Conservation (phyloP, 305 asterid genomes). For the Lippia alba region DNA sequence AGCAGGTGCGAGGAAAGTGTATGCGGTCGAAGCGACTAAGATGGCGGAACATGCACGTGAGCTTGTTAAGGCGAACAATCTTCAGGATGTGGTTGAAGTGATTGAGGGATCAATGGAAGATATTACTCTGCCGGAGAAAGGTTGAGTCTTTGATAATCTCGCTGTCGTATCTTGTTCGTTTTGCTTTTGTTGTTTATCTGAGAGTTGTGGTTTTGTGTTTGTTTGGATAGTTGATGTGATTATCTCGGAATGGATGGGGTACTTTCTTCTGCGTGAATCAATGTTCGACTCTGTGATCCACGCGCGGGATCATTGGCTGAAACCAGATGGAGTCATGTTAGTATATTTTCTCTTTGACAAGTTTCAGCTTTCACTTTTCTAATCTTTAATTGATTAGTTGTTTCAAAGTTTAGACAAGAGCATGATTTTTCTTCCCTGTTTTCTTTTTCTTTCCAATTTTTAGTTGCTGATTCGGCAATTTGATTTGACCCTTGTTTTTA, state of each 20-base stretch:
- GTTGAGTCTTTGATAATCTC: conserved; percentile 39
- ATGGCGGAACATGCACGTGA: conserved; percentile 88
- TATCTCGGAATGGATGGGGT: conserved; percentile 99
- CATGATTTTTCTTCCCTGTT: not conserved
- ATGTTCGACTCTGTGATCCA: conserved; percentile 93
- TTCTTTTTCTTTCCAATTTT: conserved; percentile 3
- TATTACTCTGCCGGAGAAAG: conserved; percentile 85
- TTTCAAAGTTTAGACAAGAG: not conserved
- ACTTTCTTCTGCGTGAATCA: conserved; percentile 95
- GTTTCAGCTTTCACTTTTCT: not conserved
- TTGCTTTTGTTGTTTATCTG: conserved; percentile 4
- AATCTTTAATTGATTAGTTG: not conserved
- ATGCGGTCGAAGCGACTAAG: conserved; percentile 97
- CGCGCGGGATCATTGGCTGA: conserved; percentile 97
- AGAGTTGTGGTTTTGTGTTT: not conserved
- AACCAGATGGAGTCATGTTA: conserved; percentile 89
- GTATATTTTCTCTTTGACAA: conserved; percentile 36
- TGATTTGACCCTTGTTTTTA: conserved; percentile 26
- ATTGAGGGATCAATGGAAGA: conserved; percentile 96
- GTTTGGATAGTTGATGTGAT: conserved; percentile 79
- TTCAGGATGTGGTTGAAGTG: conserved; percentile 79
- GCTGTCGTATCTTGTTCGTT: not conserved
- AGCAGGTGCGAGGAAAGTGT: conserved; percentile 99
- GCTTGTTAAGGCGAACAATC: conserved; percentile 77
- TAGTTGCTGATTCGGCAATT: not conserved